phyloP scores from a whole-genome alignment of 768 basidiomycete species.

The Cystobasidiopsis lactophilus region DNA sequence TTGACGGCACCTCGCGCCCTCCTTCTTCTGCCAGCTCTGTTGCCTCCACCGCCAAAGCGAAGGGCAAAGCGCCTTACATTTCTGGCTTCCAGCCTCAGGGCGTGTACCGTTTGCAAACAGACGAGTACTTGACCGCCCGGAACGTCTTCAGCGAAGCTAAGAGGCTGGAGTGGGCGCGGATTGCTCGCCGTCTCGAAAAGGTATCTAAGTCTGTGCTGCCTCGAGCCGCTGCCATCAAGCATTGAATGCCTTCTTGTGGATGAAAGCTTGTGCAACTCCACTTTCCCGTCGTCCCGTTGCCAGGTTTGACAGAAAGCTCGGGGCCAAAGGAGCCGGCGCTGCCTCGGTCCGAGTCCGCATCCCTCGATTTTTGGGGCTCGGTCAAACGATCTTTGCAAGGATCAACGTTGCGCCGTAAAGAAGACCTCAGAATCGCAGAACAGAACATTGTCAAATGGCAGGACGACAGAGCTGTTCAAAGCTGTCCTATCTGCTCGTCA shows the following conservation, averaged over 20 bases:
- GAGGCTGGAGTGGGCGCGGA: conserved; percentile 25
- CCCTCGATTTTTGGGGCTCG: not conserved
- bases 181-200: conserved; percentile 15
- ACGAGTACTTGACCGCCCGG: conserved; percentile 42
- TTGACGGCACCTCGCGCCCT: not conserved
- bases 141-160: conserved; percentile 27
- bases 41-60: not conserved
- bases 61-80: conserved; percentile 34
- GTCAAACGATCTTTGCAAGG: not conserved
- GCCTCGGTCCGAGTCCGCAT: conserved; percentile 1
- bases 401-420: not conserved
- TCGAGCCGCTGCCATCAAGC: conserved; percentile 17
- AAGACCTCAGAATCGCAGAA: conserved; percentile 39
- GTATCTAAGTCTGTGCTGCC: conserved; percentile 31
- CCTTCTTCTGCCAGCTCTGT: not conserved
- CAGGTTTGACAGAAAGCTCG: too few relatives aligned
- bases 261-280: conserved; percentile 34
- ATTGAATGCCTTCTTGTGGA: conserved; percentile 4
- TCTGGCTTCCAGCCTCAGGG: conserved; percentile 88
- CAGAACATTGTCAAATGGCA: conserved; percentile 91
- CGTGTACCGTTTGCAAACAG: conserved; percentile 53
- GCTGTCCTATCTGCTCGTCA: conserved; percentile 55
- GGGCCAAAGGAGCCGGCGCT: conserved; percentile 42
- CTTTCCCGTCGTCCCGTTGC: conserved; percentile 41
- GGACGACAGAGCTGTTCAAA: conserved; percentile 48